Base-by-base conservation (phyloP, 257 asterid genomes). In the Eustoma russellianum region DNA sequence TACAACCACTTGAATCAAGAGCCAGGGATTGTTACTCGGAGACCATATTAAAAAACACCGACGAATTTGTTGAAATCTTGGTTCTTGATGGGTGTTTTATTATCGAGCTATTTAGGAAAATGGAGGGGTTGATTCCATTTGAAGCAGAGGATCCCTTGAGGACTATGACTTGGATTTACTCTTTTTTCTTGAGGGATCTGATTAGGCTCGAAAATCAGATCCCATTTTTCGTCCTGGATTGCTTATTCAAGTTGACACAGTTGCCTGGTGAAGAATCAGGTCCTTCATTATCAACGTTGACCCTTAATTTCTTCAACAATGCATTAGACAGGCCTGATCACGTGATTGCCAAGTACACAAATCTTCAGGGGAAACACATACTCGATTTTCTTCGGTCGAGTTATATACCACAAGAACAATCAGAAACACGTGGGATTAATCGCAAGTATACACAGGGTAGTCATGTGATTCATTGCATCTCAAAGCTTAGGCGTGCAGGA, bases 51-150 rank as follows among this genome's bases (percentile, higher is more conserved):
- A 28, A 66, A 3, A 24, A 53, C 6, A 9, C 57, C 5, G 89
- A 91, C 46, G 96, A 86, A 64, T 82, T 86, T 46, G 52, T 74
- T 6, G 96, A 91, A 62, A 80, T 91, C 79, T 35, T 86, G 72
- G 95, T 82, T 18, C 68, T 91, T 13, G 98, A 91, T 48, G 98
- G 98, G 34, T 91, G 98, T 53, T 91, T 91, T 30, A 59, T 91
- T 0, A 70, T 91, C 47, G 98, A 91, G 58, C 60, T 91, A 28
- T 77, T 91, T 15, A 59, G 95, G 62, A 86, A 77, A 52, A 62
- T 91, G 13, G 83, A 79, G 0, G 87, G 80, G 13, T 63, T 78
- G 0, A 71, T 78, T 8, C 72, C 83, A 2, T 67, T 68, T 12
- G 92, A 90, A 11, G 66, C 66, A 18, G 87, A 78, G 34, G 95